Evolutionary conservation across 2,329 filamentous ascomycete genomes (phyloP).

Genomic region (Lecanicillium sp.): DNA sequence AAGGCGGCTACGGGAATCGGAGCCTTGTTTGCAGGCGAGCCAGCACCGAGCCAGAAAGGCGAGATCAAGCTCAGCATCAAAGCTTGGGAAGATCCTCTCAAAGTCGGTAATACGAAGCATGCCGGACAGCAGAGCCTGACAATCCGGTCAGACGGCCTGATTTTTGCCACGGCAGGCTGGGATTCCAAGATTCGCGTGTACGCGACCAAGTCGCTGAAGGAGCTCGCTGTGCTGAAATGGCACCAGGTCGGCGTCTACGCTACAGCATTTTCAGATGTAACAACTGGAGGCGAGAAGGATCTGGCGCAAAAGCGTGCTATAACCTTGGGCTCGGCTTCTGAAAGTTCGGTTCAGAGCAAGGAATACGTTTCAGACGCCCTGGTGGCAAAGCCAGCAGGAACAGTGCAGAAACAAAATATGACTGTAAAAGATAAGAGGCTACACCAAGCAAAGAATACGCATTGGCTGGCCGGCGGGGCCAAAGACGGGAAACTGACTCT

Average conservation of each 20-base stretch:
- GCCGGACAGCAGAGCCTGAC: conserved; percentile 78
- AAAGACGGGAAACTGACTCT: conserved; percentile 95
- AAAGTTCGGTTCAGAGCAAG: not conserved
- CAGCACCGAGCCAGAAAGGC: not conserved
- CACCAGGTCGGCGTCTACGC: conserved; percentile 84
- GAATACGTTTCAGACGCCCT: too few relatives aligned
- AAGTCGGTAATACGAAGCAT: conserved; percentile 71
- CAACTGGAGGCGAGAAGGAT: conserved; percentile 22
- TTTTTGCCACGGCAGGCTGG: conserved; percentile 92
- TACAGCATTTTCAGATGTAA: conserved; percentile 59
- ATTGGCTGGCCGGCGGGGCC: conserved; percentile 85
- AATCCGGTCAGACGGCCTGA: conserved; percentile 71
- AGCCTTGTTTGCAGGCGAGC: conserved; percentile 1
- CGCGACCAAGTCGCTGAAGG: conserved; percentile 70
- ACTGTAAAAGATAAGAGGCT: conserved; percentile 58
- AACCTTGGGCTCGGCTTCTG: not conserved
- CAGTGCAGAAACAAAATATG: not conserved
- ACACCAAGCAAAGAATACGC: conserved; percentile 59
- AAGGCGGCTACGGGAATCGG: conserved; percentile 1
- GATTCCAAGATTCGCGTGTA: conserved; percentile 79
- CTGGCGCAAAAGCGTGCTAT: not conserved
- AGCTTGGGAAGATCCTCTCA: conserved; percentile 45
- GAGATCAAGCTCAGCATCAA: conserved; percentile 15
- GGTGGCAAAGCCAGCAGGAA: conserved; percentile 11
- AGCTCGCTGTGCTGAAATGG: conserved; percentile 91